Evolutionary conservation across 208 protist genomes (phyloP), one percentile per base, ranked within the genome.

Genomic region (Wallacemonas collosoma): DNA sequence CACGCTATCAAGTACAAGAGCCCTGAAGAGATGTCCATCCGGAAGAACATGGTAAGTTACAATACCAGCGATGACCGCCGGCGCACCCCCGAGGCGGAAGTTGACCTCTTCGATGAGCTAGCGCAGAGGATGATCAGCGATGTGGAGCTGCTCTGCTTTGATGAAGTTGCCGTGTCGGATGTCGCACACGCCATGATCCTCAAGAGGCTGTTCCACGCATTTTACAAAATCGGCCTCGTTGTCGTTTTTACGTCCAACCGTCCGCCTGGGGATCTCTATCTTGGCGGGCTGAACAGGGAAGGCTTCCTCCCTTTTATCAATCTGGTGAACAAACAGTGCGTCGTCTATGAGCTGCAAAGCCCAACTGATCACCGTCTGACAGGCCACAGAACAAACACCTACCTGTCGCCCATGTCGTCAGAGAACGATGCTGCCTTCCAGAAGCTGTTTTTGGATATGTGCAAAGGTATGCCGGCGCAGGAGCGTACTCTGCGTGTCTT

Each of bases 181-280:
- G 92, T 99, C 3, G 96, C 94, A 2, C 89, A 98, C 73, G 97
- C 97, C 0, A 98, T 98, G 97, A 98, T 99, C 65, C 71, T 99
- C 36, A 92, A 95, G 51, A 82, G 97, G 17, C 79, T 99, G 2
- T 98, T 99, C 65, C 68, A 89, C 39, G 73, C 88, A 2, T 94
- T 98, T 53, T 97, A 96, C 73, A 91, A 95, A 60, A 87, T 96
- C 14, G 97, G 97, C 2, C 75, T 98, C 40, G 87, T 97, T 1
- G 87, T 98, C 0, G 84, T 99, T 11, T 97, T 95, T 57, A 99
- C 97, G 36, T 98, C 96, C 3, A 99, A 99, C 68, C 76, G 95
- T 2, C 71, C 82, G 0, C 90, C 90, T 0, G 77, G 91, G 17
- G 81, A 95, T 15, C 68, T 99, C 7, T 99, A 99, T 80, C 84